Evolutionary conservation across 306 rosid genomes (phyloP), one percentile per base, ranked within the genome.

Genomic region (Castanopsis chinensis): DNA sequence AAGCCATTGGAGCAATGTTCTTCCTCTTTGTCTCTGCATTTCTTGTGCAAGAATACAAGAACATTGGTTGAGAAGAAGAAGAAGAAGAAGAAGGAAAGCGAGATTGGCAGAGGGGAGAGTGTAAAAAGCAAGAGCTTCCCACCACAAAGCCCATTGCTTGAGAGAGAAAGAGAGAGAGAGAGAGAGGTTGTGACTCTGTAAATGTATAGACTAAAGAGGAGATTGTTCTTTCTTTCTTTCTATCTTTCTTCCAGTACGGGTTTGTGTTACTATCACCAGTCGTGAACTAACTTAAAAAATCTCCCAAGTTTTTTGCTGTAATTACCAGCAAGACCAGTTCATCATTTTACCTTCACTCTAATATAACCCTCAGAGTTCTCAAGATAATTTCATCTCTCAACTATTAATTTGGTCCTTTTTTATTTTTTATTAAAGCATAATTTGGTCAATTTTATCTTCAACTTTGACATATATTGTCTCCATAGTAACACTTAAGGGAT

Each of bases 91-190:
- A 76, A 71, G 75, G 74, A 11, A 70, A 85, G 21, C 83, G 86
- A 56, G 82, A 84, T 65, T 83, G 83, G 41, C 73, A 83, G 53
- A 79, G 75, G 1, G 91, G 89, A 76, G 89, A 70, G 45, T 87
- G 93, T 6, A 83, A 74, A 32, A 71, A 79, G 87, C 84, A 88
- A 60, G 85, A 80, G 85, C 80, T 80, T 58, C 85, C 87, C 32
- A 74, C 71, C 18, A 79, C 76, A 58, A 90, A 85, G 6, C 85
- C 88, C 97, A 83, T 90, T 17, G 78, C 17, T 65, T 30, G n/a
- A 30, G 78, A 6, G 72, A 45, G 37, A 12, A n/a, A 63, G 1
- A 28, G 8, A 60, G 9, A 12, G 18, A 60, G 35, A 25, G 35
- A 35, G 82, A 15, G 71, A 53, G 78, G 52, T 69, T n/a, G 65